phyloP scores from a whole-genome alignment of 192 early-diverging fungal species.

The Linnemannia exigua region DNA sequence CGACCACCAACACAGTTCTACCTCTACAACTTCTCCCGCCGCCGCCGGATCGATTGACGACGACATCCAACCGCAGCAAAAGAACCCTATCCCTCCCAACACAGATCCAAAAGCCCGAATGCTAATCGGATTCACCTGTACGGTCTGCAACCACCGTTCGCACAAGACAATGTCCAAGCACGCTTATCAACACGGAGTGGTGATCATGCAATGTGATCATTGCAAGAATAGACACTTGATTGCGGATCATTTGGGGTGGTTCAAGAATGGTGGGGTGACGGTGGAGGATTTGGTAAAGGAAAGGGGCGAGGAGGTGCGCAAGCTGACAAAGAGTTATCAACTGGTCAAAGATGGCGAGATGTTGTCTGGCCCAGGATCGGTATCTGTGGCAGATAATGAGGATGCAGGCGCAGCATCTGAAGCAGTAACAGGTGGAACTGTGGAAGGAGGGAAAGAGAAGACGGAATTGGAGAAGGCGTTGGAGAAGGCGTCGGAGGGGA shows the following conservation, averaged over 20 bases:
- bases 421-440: neutral
- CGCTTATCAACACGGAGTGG: conserved; percentile 92
- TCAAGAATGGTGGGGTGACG: conserved; percentile 75
- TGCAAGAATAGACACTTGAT: conserved; percentile 96
- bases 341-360: conserved; percentile 50
- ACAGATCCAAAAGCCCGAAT: conserved; percentile 66
- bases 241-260: conserved; percentile 99
- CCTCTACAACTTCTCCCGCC: neutral
- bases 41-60: neutral
- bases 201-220: conserved; percentile 92
- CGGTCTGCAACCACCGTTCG: conserved; percentile 87
- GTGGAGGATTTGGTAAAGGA: conserved; percentile 88
- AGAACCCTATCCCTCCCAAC: conserved; percentile 47
- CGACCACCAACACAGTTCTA: neutral
- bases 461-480: conserved; percentile 56
- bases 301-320: conserved; percentile 78
- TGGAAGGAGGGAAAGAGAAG: conserved; percentile 4
- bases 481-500: conserved; percentile 54
- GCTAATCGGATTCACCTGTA: conserved; percentile 96
- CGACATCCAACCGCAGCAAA: conserved; percentile 31
- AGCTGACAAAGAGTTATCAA: conserved; percentile 51
- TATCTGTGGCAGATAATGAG: neutral
- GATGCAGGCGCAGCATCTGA: neutral
- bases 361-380: neutral
- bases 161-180: conserved; percentile 94